Percentiles rank a stretch among this genome's conserved stretches.
Conservation (phyloP, 2,329 filamentous ascomycete species). For the Calonectria pseudoreteaudii region DNA sequence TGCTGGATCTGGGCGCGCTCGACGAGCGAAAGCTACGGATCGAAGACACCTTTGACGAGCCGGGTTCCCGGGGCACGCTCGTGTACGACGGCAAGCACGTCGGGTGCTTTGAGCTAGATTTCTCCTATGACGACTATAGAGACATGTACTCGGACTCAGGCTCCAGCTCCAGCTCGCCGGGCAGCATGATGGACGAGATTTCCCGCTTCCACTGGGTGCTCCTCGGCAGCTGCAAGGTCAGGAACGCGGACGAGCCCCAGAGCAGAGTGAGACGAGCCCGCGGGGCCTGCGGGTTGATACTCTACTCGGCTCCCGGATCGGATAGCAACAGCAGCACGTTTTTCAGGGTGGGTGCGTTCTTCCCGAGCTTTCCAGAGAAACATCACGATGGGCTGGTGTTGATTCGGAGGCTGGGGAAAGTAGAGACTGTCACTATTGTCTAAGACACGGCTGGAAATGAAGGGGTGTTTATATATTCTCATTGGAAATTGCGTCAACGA, state of each 20-base stretch:
- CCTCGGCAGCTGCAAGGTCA: conserved; percentile 3
- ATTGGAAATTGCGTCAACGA: too few species aligned
- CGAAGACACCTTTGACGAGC: not conserved
- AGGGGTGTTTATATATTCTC: too few species aligned
- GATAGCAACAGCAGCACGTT: not conserved
- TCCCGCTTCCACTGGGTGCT: not conserved
- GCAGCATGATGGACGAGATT: not conserved
- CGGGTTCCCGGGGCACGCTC: not conserved
- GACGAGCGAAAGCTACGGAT: not conserved
- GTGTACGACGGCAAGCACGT: not conserved
- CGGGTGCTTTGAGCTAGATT: not conserved
- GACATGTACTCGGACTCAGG: not conserved
- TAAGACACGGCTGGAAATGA: not conserved
- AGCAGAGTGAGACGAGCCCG: not conserved
- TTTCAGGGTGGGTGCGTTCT: not conserved
- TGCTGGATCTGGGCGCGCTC: not conserved
- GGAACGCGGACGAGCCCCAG: not conserved
- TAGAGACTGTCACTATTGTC: not conserved
- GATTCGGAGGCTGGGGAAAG: not conserved
- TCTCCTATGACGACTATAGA: not conserved
- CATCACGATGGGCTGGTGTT: not conserved
- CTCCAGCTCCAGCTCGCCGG: not conserved
- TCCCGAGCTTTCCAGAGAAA: not conserved
- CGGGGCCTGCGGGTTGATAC: not conserved
- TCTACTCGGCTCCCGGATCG: not conserved